Evolutionary conservation across 2,329 filamentous ascomycete genomes (phyloP), one percentile per base, ranked within the genome.

Genomic region (Akanthomyces dipterigenus): DNA sequence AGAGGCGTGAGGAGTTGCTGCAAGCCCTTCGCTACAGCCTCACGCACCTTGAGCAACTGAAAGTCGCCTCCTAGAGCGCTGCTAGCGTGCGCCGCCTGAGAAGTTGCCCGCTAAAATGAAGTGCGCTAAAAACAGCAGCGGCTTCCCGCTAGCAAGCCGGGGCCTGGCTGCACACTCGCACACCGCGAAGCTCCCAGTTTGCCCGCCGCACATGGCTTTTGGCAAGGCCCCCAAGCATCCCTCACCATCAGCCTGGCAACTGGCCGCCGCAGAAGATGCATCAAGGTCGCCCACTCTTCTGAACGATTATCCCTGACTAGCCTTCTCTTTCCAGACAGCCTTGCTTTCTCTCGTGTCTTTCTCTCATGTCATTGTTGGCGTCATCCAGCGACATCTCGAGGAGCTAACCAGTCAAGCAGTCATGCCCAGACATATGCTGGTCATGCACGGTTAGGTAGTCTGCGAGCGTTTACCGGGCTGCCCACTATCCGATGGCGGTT

Each of bases 81-180:
- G 49, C n/a, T 42, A 42, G 51, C 51, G 31, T 18, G 28, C 28
- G 46, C 46, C 31, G 46, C 46, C 26, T 18, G 40, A 34, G 40
- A 20, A 43, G 20, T 43, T 48, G 20, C 22, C 45, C 28, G 26
- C 48, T 34, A 40, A 51, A 50, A 56, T 56, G 26, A 38, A 48
- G 31, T 38, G 55, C 45, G 45, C 55, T 40, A 56, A 57, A 57
- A 57, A 49, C 36, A 38, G 49, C 45, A 20, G 31, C 43, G 40
- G 43, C 42, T 18, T 5, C 42, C 24, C 55, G n/a, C 42, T 24
- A 57, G 38, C 31, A 49, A 36, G 55, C 43, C 54, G 26, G n/a
- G 24, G 18, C 40, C 50, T 26, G 5, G n/a, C n/a, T 54, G 34
- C 36, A 24, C 22, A 11, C 38, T 22, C 51, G 22, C n/a, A n/a